Base-by-base conservation (phyloP, 192 early-diverging fungal species). In the Backusella liffmaniae region DNA sequence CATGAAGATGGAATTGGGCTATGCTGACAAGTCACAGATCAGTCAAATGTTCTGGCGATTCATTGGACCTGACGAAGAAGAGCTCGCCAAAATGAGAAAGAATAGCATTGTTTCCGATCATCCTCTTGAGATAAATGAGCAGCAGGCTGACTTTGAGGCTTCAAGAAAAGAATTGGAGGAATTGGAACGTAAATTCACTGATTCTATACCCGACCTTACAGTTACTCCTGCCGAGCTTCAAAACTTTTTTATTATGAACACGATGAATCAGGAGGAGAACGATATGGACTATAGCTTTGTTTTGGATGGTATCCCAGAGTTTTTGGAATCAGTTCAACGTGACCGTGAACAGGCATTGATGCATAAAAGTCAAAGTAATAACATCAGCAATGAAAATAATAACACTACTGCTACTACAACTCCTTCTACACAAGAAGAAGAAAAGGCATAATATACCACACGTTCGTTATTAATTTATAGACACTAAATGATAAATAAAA, bases 1-100 rank as follows among this genome's bases (percentile, higher is more conserved):
- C 49, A 73, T 81, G 59, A 84, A 86, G 79, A 79, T 88, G 70
- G 81, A 85, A 66, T 78, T 88, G 72, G 86, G 84, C 7, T 82
- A 85, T 76, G 85, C 86, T 5, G 79, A 85, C 34, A 72, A 83
- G 34, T 80, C 76, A 39, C 86, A 87, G 68, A 79, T 86, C 36
- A 59, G 66, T 1, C 76, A 80, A 8, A 85, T 87, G 84, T 87
- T 81, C 79, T 30, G 51, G 32, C 62, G 75, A 15, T 73, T 76
- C 30, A 73, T 69, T n/a, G 73, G 68, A 8, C 46, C 53, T 49
- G 56, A 62, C 4, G 56, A 62, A 62, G 56, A 62, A 29, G 56
- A 62, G 23, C 21, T 23, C 2, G 26, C 23, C 9, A 29, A 29
- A 62, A 29, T 12, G 21, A 26, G 26, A 29, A 62, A 62, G 56